A percentile compares a stretch with the other conserved stretches of the same genome.
Conservation (phyloP, 441 rosid genomes). For the Rhodomyrtus psidioides region DNA sequence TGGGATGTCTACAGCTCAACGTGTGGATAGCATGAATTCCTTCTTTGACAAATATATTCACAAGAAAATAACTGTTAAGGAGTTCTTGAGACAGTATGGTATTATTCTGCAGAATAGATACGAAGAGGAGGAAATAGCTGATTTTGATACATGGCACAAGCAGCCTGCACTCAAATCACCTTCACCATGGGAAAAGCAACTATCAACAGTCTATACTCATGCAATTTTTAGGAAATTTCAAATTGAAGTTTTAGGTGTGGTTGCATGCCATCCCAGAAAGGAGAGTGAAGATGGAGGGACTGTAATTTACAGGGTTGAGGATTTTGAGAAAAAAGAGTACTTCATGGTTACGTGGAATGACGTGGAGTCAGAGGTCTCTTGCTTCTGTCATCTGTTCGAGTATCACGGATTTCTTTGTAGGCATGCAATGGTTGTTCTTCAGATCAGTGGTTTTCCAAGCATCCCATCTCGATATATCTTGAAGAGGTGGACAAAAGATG, state of each 20-base stretch:
- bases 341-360: constrained; percentile 17
- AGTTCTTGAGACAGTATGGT: constrained; percentile 7
- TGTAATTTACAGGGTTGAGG: constrained; percentile 8
- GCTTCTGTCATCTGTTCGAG: constrained; percentile 13
- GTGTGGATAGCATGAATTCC: constrained; percentile 7
- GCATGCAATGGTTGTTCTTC: constrained; percentile 13
- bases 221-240: constrained; percentile 14
- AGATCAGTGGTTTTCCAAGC: constrained; percentile 8
- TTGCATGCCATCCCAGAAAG: constrained; percentile 13
- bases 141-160: constrained; percentile 15
- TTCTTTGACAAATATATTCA: constrained; percentile 15
- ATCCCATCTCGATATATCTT: constrained; percentile 11
- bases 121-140: constrained; percentile 12
- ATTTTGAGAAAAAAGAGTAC: constrained; percentile 7
- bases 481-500: constrained; percentile 14
- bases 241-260: constrained; percentile 14
- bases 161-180: constrained; percentile 16
- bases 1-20: constrained; percentile 12
- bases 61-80: constrained; percentile 10
- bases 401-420: constrained; percentile 10
- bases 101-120: constrained; percentile 2
- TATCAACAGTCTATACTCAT: constrained; percentile 10
- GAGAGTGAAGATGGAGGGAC: constrained; percentile 2
- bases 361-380: constrained; percentile 9
- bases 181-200: constrained; percentile 16